Conservation (phyloP, 2,329 filamentous ascomycete species). For the Pochonia chlamydosporia region DNA sequence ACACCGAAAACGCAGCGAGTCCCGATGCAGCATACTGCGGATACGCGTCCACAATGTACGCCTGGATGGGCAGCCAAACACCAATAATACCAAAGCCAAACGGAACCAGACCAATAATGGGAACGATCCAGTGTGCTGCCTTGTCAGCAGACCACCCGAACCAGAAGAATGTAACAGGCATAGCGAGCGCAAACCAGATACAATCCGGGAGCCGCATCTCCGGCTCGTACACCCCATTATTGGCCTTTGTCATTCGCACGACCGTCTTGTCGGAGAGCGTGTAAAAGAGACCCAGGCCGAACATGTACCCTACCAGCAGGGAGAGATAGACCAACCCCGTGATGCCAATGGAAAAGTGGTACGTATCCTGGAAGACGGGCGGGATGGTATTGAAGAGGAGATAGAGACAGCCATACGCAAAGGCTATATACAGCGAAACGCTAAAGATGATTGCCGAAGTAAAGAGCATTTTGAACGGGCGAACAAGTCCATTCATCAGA, state of each 20-base stretch:
- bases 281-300: not conserved
- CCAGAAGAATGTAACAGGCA: conserved; percentile 31
- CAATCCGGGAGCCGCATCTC: conserved; percentile 37
- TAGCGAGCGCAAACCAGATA: conserved; percentile 35
- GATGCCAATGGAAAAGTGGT: conserved; percentile 15
- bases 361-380: conserved; percentile 41
- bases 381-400: conserved; percentile 48
- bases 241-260: conserved; percentile 10
- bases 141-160: conserved; percentile 13
- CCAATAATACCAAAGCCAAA: conserved; percentile 37
- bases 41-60: conserved; percentile 53
- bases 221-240: conserved; percentile 17
- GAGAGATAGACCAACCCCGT: conserved; percentile 13
- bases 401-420: conserved; percentile 43
- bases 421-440: conserved; percentile 37
- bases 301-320: conserved; percentile 3
- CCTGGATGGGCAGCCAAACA: conserved; percentile 20
- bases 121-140: conserved; percentile 15
- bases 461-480: conserved; percentile 50
- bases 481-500: conserved; percentile 44
- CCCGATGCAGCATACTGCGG: conserved; percentile 30
- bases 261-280: not conserved
- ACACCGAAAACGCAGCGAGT: conserved; percentile 29
- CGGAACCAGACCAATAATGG: conserved; percentile 30
- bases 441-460: conserved; percentile 43